Evolutionary conservation across 768 basidiomycete genomes (phyloP).

Genomic region (Megacollybia marginata): DNA sequence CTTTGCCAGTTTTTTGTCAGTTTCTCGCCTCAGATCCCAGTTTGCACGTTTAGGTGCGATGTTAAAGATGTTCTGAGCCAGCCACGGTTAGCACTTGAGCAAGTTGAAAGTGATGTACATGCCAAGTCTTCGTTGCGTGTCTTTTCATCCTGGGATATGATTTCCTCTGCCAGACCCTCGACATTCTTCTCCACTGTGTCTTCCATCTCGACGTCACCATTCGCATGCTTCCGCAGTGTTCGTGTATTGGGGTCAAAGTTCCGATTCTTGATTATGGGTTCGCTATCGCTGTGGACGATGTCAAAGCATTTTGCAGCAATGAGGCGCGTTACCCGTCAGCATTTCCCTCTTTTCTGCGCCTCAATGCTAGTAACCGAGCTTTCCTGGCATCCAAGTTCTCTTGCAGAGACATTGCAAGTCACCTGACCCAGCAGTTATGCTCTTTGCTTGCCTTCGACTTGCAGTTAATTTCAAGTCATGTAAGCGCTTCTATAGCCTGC

Average conservation of each 20-base stretch:
- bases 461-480: too few species aligned
- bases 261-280: slow-evolving; percentile 56
- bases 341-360: slow-evolving; percentile 63
- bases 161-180: slow-evolving; percentile 74
- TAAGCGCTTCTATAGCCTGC: too few species aligned
- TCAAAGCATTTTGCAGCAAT: not conserved
- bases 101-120: slow-evolving; percentile 17
- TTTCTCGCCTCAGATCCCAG: slow-evolving; percentile 93
- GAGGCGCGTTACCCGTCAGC: slow-evolving; percentile 28
- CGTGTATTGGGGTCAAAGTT: slow-evolving; percentile 91
- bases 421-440: too few species aligned
- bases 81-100: slow-evolving; percentile 1
- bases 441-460: too few species aligned
- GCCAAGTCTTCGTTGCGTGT: slow-evolving; percentile 85
- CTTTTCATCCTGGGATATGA: slow-evolving; percentile 83
- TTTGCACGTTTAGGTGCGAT: slow-evolving; percentile 96
- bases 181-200: slow-evolving; percentile 89
- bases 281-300: slow-evolving; percentile 16
- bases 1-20: slow-evolving; percentile 83
- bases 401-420: slow-evolving; percentile 50
- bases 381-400: slow-evolving; percentile 79
- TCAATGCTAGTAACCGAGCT: slow-evolving; percentile 69
- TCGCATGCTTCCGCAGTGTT: slow-evolving; percentile 60
- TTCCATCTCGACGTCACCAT: slow-evolving; percentile 43
- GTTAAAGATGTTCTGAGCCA: slow-evolving; percentile 80